phyloP scores from a whole-genome alignment of 495 filamentous ascomycete species.

The Evernia prunastri region DNA sequence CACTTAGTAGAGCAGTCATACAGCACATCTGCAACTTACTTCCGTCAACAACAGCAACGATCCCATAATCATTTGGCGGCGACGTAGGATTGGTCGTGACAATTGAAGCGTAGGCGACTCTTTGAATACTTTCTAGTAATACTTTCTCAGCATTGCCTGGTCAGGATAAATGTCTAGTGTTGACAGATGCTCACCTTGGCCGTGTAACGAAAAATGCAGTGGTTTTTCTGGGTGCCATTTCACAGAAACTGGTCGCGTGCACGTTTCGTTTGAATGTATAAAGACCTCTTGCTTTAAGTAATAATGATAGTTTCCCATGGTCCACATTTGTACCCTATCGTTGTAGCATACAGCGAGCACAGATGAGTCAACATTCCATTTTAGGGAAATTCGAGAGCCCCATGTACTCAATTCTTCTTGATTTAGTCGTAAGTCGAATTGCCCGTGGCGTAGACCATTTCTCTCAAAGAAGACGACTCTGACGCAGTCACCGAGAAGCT shows the following conservation, averaged over 20 bases:
- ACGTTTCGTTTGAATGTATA: slow-evolving; percentile 31
- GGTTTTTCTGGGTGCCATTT: slow-evolving; percentile 84
- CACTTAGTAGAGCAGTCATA: slow-evolving; percentile 20
- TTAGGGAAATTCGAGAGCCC: slow-evolving; percentile 54
- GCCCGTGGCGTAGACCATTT: slow-evolving; percentile 88
- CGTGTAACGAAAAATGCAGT: slow-evolving; percentile 53
- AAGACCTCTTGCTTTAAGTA: slow-evolving; percentile 92
- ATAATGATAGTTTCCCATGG: slow-evolving; percentile 94
- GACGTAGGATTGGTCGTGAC: slow-evolving; percentile 59
- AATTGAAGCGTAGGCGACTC: slow-evolving; percentile 62
- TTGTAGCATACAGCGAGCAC: slow-evolving; percentile 74
- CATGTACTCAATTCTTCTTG: slow-evolving; percentile 49
- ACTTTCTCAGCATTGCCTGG: slow-evolving; percentile 10
- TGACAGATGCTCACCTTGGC: slow-evolving; percentile 32
- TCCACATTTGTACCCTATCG: slow-evolving; percentile 87
- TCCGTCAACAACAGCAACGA: slow-evolving; percentile 84
- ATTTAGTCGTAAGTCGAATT: slow-evolving; percentile 70
- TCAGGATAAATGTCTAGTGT: not conserved
- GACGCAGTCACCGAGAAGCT: slow-evolving; percentile 59
- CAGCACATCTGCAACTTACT: slow-evolving; percentile 37
- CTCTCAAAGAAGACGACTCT: slow-evolving; percentile 94
- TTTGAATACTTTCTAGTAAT: slow-evolving; percentile 42
- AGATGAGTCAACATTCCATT: slow-evolving; percentile 88
- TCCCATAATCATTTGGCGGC: slow-evolving; percentile 71
- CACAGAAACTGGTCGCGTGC: slow-evolving; percentile 33